Conservation (phyloP, 495 filamentous ascomycete species). For the Usnea hakonensis region DNA sequence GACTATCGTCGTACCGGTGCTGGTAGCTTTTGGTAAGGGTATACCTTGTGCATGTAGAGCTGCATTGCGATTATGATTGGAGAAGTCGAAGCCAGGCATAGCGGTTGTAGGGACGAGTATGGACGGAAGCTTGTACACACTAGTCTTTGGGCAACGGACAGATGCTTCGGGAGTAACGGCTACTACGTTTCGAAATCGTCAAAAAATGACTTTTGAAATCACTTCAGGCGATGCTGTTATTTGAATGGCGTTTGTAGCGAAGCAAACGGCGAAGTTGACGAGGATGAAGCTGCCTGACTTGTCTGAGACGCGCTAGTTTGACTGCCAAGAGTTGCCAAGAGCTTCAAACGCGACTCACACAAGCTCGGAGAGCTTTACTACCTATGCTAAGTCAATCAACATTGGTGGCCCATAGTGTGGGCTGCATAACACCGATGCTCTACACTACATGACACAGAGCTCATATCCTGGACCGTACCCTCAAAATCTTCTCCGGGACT, state of each 20-base stretch:
- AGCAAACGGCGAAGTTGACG: slow-evolving; percentile 8
- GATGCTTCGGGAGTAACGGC: background rate
- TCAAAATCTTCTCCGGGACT: slow-evolving; percentile 17
- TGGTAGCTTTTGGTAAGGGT: slow-evolving; percentile 93
- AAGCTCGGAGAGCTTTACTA: background rate
- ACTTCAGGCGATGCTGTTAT: background rate
- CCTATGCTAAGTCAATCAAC: background rate
- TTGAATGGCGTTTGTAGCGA: background rate
- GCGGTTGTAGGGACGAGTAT: slow-evolving; percentile 30
- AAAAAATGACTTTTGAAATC: too few species aligned
- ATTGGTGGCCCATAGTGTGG: background rate
- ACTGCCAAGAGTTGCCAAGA: slow-evolving; percentile 10
- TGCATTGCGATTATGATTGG: slow-evolving; percentile 96
- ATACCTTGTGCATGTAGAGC: slow-evolving; percentile 89
- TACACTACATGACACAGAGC: background rate
- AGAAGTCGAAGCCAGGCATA: slow-evolving; percentile 99
- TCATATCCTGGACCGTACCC: slow-evolving; percentile 20
- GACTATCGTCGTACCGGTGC: slow-evolving; percentile 98
- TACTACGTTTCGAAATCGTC: background rate
- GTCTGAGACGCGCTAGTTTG: slow-evolving; percentile 7
- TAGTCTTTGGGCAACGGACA: background rate
- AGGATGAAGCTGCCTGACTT: slow-evolving; percentile 19
- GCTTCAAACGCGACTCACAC: background rate
- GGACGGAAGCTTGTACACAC: background rate
- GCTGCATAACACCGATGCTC: background rate